Evolutionary conservation across 2,329 filamentous ascomycete species (phyloP), one percentile per base, ranked within the genome.

Genomic region (Trichoderma cornu-damae): DNA sequence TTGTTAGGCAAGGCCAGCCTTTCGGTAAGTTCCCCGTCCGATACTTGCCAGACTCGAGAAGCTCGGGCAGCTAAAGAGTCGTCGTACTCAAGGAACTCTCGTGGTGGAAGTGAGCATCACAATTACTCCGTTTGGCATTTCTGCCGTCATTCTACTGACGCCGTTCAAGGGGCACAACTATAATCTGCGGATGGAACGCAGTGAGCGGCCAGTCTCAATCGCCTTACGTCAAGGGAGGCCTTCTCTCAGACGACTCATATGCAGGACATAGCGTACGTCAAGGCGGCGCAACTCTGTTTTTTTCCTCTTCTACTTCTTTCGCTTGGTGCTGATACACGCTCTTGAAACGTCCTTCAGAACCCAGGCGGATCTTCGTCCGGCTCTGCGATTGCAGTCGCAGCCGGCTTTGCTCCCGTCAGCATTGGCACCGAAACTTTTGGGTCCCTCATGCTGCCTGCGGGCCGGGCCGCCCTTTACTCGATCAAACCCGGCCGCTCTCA

Each of bases 361-460:
- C 62, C 67, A 0, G 81, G 81, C 8, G 82, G 82, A 5, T 83
- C 80, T 1, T 82, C 78, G 6, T 81, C 78, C 3, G 82, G 82
- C 8, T 79, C 75, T 18, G 75, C 76, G 6, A 79, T 84, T 6
- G 77, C 73, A 9, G 81, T 85, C 5, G 78, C 74, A 2, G 77
- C 78, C 0, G 72, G 72, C 1, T 72, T 84, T 3, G 78, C 81
- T 3, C 76, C 78, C 0, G 82, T 85, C 62, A 76, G 80, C 2
- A 68, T 86, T 1, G 81, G 74, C 6, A 83, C 80, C 1, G 81
- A 83, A 62, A 83, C 80, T 4, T 80, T 79, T 2, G 80, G 81
- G 71, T 62, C 61, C 6, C 52, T 63, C 14, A 55, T 59, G 18
- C n/a, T 50, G 28, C 61, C 61, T 24, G 37, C 46, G 28, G 57